Conservation (phyloP, 78 protist species). For the Dictyostelium capitatum region DNA sequence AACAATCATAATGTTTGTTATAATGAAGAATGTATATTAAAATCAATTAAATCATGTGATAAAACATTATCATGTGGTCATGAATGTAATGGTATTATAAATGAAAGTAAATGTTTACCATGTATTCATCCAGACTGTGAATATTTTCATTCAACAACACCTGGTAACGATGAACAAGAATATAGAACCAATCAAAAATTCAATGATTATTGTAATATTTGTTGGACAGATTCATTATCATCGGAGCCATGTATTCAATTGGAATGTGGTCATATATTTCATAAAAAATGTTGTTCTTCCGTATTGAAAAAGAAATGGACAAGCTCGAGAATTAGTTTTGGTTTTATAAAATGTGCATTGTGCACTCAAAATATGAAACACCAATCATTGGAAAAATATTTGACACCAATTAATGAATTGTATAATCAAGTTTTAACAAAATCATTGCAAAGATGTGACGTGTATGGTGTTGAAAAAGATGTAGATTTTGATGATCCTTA, state of each 20-base stretch:
- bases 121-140: conserved; percentile 79
- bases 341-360: conserved; percentile 87
- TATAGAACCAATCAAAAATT: conserved; percentile 14
- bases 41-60: conserved; percentile 31
- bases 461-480: conserved; percentile 49
- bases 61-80: conserved; percentile 82
- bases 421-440: conserved; percentile 12
- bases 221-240: conserved; percentile 86
- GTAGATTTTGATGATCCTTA: conserved; percentile 53
- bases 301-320: conserved; percentile 79
- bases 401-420: conserved; percentile 26
- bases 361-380: conserved; percentile 73
- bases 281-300: conserved; percentile 59
- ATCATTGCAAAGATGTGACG: conserved; percentile 21
- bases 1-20: neutral
- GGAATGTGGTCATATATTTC: conserved; percentile 88
- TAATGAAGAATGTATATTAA: conserved; percentile 45
- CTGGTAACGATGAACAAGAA: neutral
- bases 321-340: conserved; percentile 84
- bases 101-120: conserved; percentile 79
- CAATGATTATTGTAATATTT: conserved; percentile 86
- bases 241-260: conserved; percentile 81
- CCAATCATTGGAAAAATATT: conserved; percentile 14
- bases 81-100: conserved; percentile 69
- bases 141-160: neutral